Base-by-base conservation (phyloP, 2,329 filamentous ascomycete genomes). In the Neonectria sp. region DNA sequence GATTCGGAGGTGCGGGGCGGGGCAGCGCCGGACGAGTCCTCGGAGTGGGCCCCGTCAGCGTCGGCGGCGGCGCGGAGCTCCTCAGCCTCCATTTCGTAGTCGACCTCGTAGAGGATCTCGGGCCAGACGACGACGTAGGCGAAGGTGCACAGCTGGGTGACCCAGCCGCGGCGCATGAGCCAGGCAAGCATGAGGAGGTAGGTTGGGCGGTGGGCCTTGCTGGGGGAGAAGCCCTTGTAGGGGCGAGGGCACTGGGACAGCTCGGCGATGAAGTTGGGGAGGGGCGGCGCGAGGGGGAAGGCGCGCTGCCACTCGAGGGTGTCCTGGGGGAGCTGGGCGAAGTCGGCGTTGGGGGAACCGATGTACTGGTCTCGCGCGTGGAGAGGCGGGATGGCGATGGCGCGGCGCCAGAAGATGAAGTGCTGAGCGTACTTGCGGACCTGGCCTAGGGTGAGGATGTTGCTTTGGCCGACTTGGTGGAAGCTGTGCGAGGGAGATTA, bases 341-440 rank as follows among this genome's bases (percentile, higher is more conserved):
- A 88, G 75, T 97, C 92, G 68, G 94, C 95, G 78, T 97, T 97
- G 0, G 95, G 95, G 2, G 94, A 97, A 31, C 98, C 89, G 37
- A 98, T 92, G 80, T 98, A 99, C 12, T 92, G 92, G 78, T 98
- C 95, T 55, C 95, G 89, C 49, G 93, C 92, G 76, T 98, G 95
- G 6, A 99, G 88, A 0, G 96, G 96, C 5, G 94, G 93, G 46
- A 98, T 95, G 17, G 95, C 92, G 67, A 97, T 93, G 53, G 95
- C 96, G 64, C 95, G 92, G 27, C 96, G 91, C 95, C 95, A 98
- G 82, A 97, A 97, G 68, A 98, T 95, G 69, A 99, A 92, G 82
- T 98, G 96, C 65, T 94, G 93, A 11, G 95, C 95, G 69, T 97
- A 93, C 73, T 94, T 92, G 70, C 95, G 92, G 69, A 98, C 92